Base-by-base conservation (phyloP, 805 yeast genomes). In the Candida hispaniensis region DNA sequence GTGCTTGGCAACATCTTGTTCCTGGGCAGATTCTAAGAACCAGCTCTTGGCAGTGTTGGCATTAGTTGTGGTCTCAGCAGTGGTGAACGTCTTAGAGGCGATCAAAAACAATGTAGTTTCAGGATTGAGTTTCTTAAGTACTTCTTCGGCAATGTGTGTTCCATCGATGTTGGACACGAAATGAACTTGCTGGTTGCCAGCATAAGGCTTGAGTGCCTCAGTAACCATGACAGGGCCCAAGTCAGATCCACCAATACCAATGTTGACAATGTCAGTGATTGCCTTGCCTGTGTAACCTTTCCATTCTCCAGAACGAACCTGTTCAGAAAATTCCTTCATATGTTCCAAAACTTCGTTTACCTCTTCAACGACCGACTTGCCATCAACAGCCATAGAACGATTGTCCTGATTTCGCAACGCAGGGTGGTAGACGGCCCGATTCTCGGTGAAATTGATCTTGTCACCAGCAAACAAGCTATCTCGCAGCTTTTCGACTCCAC, bases 161-260 rank as follows among this genome's bases (percentile, higher is more conserved):
- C 98, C 98, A 58, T 91, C 98, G 55, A 91, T 88, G 73, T 91
- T 91, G 48, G 97, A 88, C 44, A 91, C 98, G 61, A 86, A 91
- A 65, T 88, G 93, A 34, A 74, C 93, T 45, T 67, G 61, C 50
- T 91, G 67, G 45, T 76, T 70, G 41, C 74, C 77, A 49, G 79
- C 71, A 62, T 88, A 91, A 48, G 81, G 78, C 69, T 88, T 91
- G 57, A 91, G 71, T 25, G 98, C 96, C 67, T 91, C 97, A 44
- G 96, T 83, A 51, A 91, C 97, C 98, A 91, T 91, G 38, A 91
- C 97, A 28, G 98, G 98, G 52, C 98, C 98, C 51, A 91, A 71
- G 62, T 91, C 98, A 17, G 96, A 85, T 50, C 98, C 98, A 58
- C 98, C 98, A 56, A 91, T 91, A 62, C 98, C 98, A 52, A 91